These are phyloP conservation scores for Diaporthe sp. DNA, from an alignment of 2,329 filamentous ascomycete genomes.

Conservation along the genomic window DNA sequence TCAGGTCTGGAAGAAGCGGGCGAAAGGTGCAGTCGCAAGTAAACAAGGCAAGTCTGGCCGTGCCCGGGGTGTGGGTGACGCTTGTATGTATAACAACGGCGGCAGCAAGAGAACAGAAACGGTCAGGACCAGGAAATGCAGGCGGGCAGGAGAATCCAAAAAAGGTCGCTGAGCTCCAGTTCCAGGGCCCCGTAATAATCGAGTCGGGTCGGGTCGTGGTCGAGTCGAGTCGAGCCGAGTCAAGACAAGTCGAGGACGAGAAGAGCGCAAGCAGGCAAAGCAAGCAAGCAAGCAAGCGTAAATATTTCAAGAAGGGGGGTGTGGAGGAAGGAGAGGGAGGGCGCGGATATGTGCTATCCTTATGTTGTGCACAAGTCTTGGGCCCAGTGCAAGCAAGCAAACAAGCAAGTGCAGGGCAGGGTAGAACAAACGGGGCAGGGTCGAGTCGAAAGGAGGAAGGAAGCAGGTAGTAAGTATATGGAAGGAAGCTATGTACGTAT, in stretches of 20 bases:
- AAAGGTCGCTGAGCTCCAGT: background rate
- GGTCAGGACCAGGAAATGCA: background rate
- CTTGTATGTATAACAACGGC: slow-evolving; percentile 19
- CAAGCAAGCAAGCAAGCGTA: background rate
- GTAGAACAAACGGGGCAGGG: no score
- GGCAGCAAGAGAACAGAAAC: background rate
- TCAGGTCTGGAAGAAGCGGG: background rate
- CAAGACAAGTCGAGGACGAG: background rate
- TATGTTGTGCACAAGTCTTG: slow-evolving; percentile 24
- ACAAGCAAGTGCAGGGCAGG: background rate
- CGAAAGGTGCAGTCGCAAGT: background rate
- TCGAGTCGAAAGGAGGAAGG: background rate
- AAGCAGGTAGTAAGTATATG: background rate
- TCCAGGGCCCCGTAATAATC: background rate
- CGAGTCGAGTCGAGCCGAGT: background rate
- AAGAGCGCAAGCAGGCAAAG: background rate
- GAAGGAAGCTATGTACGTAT: background rate
- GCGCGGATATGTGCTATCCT: slow-evolving; percentile 17
- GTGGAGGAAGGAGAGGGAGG: slow-evolving; percentile 5
- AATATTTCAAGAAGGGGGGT: slow-evolving; percentile 27
- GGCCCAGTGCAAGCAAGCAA: background rate
- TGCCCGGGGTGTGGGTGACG: background rate
- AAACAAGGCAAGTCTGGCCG: background rate
- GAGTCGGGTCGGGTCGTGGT: background rate
- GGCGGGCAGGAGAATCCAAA: background rate